A percentile compares a stretch with the other conserved stretches of the same genome.
These are phyloP conservation scores for Zymoseptoria pseudotritici DNA, from an alignment of 2,329 filamentous ascomycete species.

Conservation along the genomic window DNA sequence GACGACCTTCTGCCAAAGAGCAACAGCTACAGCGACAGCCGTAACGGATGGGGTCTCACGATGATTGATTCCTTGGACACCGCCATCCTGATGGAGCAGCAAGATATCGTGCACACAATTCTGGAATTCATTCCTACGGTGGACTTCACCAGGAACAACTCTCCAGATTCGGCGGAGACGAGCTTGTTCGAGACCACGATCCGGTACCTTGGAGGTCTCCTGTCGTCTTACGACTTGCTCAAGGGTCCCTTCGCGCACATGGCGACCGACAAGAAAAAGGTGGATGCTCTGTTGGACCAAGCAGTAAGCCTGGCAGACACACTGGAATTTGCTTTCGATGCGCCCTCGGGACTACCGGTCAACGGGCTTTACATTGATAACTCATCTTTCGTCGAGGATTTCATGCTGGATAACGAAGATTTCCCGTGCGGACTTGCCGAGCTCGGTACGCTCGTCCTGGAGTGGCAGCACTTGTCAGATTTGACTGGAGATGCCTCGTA, in stretches of 20 bases:
- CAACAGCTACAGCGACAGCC: slow-evolving; percentile 9
- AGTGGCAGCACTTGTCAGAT: slow-evolving; percentile 22
- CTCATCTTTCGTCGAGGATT: slow-evolving; percentile 13
- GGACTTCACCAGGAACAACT: slow-evolving; percentile 32
- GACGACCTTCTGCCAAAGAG: slow-evolving; percentile 13
- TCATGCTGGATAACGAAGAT: slow-evolving; percentile 14
- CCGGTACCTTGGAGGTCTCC: slow-evolving; percentile 19
- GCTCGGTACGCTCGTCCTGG: slow-evolving; percentile 19
- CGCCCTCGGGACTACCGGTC: slow-evolving; percentile 15
- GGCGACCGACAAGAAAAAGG: slow-evolving; percentile 7
- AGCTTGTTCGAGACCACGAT: slow-evolving; percentile 16
- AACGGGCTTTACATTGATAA: slow-evolving; percentile 10
- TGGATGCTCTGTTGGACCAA: slow-evolving; percentile 13
- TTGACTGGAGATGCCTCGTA: slow-evolving; percentile 15
- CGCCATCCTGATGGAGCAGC: slow-evolving; percentile 20
- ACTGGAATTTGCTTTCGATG: slow-evolving; percentile 18
- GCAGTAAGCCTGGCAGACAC: slow-evolving; percentile 16
- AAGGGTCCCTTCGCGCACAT: slow-evolving; percentile 16
- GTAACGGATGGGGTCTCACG: slow-evolving; percentile 23
- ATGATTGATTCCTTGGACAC: slow-evolving; percentile 20
- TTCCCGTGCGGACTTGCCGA: slow-evolving; percentile 13
- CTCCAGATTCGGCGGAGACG: slow-evolving; percentile 3
- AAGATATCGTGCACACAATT: slow-evolving; percentile 17
- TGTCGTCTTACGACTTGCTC: slow-evolving; percentile 19
- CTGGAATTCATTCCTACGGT: slow-evolving; percentile 16